Evolutionary conservation across 495 filamentous ascomycete genomes (phyloP), one percentile per base, ranked within the genome.

Genomic region (Tetracladium setigerum): DNA sequence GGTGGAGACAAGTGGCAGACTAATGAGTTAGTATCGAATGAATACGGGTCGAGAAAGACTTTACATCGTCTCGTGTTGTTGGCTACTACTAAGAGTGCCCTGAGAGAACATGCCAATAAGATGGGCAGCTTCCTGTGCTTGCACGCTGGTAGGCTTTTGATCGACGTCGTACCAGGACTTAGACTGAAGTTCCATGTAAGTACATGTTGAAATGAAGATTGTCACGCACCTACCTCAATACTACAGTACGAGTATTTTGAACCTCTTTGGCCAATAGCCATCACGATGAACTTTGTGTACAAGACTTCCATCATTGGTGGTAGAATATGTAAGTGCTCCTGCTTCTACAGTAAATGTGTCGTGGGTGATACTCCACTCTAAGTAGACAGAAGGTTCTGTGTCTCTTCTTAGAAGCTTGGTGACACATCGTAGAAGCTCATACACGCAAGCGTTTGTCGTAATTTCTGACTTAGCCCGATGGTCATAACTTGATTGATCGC

Each of bases 21-120:
- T 38, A 38, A 16, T 38, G 9, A 16, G 36, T 38, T 16, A 38
- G 36, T 38, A 38, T 38, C 17, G 17, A 16, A 38, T 9, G 36
- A 38, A 16, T 16, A 38, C 17, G 17, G 7, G 9, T 38, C 15
- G 7, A 16, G 9, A n/a, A n/a, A 10, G 36, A 38, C 8, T 6
- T 16, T 38, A 38, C 36, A 38, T 10, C 36, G 15, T 38, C 7
- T 38, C 36, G 17, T 38, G 36, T 6, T 38, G 36, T 6, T 7
- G 36, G 36, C 36, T 38, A 7, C 15, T 16, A 10, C 6, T 16
- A 38, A 7, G 14, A 38, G 36, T 16, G 17, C 36, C 9, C 17
- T 45, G 42, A 45, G 42, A 45, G 13, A 33, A 45, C 31, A 45
- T 45, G 22, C 42, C 42, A 15, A 45, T 34, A 9, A 45, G 24